Percentiles rank a stretch among this genome's conserved stretches.
Evolutionary conservation across 1,284 basidiomycete genomes (phyloP).

Genomic region (Sparassis latifolia): DNA sequence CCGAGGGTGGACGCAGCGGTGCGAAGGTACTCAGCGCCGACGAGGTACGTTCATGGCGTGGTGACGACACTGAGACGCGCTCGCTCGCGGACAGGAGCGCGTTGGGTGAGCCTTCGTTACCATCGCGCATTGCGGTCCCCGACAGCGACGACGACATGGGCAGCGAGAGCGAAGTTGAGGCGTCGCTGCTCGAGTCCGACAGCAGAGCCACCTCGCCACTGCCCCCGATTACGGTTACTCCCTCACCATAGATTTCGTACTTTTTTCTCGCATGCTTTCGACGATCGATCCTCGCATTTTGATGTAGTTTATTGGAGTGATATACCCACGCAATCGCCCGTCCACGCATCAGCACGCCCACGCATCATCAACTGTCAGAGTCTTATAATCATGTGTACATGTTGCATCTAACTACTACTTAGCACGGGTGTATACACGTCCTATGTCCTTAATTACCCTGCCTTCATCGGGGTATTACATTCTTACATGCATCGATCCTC

Average conservation of each 20-base stretch:
- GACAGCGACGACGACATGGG: conserved; percentile 22
- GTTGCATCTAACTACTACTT: conserved; percentile 17
- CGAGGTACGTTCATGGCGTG: conserved; percentile 58
- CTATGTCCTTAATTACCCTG: background rate
- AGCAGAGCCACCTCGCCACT: conserved; percentile 13
- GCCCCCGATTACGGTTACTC: conserved; percentile 39
- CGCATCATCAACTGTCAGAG: conserved; percentile 5
- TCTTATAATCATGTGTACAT: conserved; percentile 13
- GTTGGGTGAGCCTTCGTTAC: conserved; percentile 24
- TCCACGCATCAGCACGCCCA: too few relatives aligned
- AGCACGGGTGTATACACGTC: conserved; percentile 8
- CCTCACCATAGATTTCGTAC: conserved; percentile 21
- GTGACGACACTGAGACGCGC: conserved; percentile 22
- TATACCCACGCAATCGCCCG: conserved; percentile 9
- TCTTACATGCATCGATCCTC: background rate
- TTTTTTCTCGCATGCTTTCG: conserved; percentile 8
- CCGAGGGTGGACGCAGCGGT: conserved; percentile 32
- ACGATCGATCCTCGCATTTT: conserved; percentile 8
- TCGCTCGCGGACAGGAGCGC: conserved; percentile 18
- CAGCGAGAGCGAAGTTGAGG: conserved; percentile 22
- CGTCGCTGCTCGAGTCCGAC: conserved; percentile 14
- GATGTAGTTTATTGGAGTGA: conserved; percentile 11
- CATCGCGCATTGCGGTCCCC: conserved; percentile 28
- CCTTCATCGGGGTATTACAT: background rate
- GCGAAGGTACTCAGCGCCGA: conserved; percentile 69